Base-by-base conservation (phyloP, 2,329 filamentous ascomycete species). In the Aspergillus eucalypticola region DNA sequence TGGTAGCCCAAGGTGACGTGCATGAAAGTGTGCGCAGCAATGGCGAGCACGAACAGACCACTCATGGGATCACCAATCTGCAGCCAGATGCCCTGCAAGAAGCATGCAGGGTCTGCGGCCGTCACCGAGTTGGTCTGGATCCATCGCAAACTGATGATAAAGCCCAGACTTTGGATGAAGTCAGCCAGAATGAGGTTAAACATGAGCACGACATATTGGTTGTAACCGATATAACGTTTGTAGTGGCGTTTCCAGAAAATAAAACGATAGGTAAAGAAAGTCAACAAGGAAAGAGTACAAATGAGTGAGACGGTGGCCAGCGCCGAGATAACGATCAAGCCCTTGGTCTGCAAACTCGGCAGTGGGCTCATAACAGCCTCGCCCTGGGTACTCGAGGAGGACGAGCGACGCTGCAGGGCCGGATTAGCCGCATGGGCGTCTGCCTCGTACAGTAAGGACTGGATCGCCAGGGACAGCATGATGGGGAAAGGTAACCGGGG, bases 181-280 rank as follows among this genome's bases (percentile, higher is more conserved):
- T 55, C 53, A 27, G 53, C 53, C 27, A 55, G 23, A 35, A 55
- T 23, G 23, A 55, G 39, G 19, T 55, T 55, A 13, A 55, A 55
- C 53, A 55, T 55, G 15, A 55, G 53, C 53, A 55, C 53, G 39
- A 55, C 53, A 55, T 55, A 55, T 17, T 55, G 53, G 8, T 55
- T 55, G 53, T 55, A 55, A 15, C 53, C 53, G n/a, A 55, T 55
- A 13, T 55, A 55, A 11, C 53, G 53, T 15, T 32, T 27, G 29
- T 55, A 55, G 53, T 55, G 44, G 15, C 32, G 23, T 19, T 44
- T 42, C 53, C 53, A 55, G 39, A 55, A 55, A 21, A 55, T 55
- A 23, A 55, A 55, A 17, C 53, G 41, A n/a, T 55, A 55, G 13
- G 53, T 55, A 21, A 55, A 32, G 23, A 55, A 55, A 6, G n/a